Base-by-base conservation (phyloP, 371 early-diverging fungal genomes). In the Mortierella sp. region DNA sequence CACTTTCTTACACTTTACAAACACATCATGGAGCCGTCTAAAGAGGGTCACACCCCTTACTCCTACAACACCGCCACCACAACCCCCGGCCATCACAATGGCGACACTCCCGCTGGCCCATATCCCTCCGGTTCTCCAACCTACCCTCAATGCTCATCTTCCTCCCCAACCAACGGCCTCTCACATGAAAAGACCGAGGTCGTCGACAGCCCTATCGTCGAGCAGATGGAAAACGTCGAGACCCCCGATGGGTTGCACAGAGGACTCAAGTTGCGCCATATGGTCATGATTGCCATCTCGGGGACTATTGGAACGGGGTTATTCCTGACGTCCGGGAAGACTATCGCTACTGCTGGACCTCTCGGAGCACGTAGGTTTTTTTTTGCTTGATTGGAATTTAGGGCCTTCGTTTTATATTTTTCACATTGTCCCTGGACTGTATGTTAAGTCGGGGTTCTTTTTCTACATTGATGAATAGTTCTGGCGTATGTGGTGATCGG, bases 301-400 rank as follows among this genome's bases (percentile, higher is more conserved):
- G 95, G 95, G 70, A 95, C 95, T 4, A 94, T 96, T 71, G 95
- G 96, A 75, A 97, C 97, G 35, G 97, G 97, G 75, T 89, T 97
- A 11, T 97, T 97, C 86, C 89, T 97, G 80, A 96, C 93, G 54
- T 95, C 96, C 74, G 97, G 97, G 44, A 86, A 89, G 63, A 92
- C 94, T 16, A 91, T 97, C 56, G 90, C 92, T 2, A 84, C 86
- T 0, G 96, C 95, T 54, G 97, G 97, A 10, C 96, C 97, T 38
- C 90, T 91, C 73, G 96, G 97, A 63, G 93, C 95, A 1, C 87
- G 83, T 83, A 83, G 56, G 83, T 83, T 35, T 43, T 38, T 68
- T 21, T 14, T 32, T 24, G 35, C 32, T 32, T 27, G 24, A 11
- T 16, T 18, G 29, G 32, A 54, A 8, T 71, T 58, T 38, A 46